Evolutionary conservation across 768 basidiomycete species (phyloP).

Genomic region (Guyanaporus albipodus): DNA sequence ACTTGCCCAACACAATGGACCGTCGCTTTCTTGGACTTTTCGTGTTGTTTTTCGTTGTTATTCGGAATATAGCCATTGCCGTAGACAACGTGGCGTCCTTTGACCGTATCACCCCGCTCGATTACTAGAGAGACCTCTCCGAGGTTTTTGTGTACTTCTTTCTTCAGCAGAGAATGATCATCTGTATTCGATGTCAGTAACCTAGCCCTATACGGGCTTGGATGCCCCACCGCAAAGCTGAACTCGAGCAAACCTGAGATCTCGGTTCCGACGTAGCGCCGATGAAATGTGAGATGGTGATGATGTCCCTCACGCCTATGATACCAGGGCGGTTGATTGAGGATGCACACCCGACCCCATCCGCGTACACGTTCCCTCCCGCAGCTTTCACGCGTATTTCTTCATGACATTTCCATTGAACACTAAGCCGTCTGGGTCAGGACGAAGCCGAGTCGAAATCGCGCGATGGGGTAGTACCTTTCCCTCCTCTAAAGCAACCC

Average conservation of each 20-base stretch:
- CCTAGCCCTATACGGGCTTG: neutral
- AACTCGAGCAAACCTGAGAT: slow-evolving; percentile 17
- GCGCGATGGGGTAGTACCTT: slow-evolving; percentile 15
- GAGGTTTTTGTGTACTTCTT: slow-evolving; percentile 3
- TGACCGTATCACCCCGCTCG: too few relatives aligned
- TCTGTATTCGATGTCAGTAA: slow-evolving; percentile 7
- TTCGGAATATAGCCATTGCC: too few relatives aligned
- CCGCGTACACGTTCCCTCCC: neutral
- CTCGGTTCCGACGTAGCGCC: neutral
- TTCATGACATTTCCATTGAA: slow-evolving; percentile 14
- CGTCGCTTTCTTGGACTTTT: slow-evolving; percentile 20
- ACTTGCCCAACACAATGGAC: slow-evolving; percentile 18
- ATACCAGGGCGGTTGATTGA: fast-evolving
- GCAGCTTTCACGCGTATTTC: neutral
- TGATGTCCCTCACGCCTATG: neutral
- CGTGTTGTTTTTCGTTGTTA: slow-evolving; percentile 13
- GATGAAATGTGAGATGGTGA: neutral
- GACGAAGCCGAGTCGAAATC: neutral
- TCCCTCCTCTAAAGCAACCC: slow-evolving; percentile 21
- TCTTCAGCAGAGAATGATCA: slow-evolving; percentile 16
- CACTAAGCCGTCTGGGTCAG: slow-evolving; percentile 10
- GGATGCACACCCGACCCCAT: neutral
- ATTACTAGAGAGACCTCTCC: slow-evolving; percentile 17
- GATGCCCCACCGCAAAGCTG: slow-evolving; percentile 15
- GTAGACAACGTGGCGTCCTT: fast-evolving